Evolutionary conservation across 164 flowering plant genomes (phyloP).

Genomic region (Echeveria elegans): DNA sequence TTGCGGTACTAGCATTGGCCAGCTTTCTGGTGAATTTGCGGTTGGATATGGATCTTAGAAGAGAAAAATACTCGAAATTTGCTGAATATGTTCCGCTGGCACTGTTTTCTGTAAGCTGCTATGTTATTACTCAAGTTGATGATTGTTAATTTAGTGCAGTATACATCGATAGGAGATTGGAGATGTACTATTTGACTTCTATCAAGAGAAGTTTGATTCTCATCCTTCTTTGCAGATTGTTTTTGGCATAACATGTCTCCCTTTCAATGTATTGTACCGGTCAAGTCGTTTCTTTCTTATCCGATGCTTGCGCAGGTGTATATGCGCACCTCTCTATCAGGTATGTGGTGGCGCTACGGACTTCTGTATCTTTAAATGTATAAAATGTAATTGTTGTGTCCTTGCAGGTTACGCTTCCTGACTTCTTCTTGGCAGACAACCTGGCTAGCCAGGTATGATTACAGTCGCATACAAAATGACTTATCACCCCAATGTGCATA

Average conservation of each 20-base stretch:
- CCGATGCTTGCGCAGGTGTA: slow-evolving; percentile 28
- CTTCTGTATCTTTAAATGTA: too few relatives aligned
- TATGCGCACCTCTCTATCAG: slow-evolving; percentile 51
- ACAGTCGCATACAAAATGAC: neutral
- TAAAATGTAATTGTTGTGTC: slow-evolving; percentile 4
- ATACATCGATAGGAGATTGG: neutral
- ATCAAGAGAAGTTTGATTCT: neutral
- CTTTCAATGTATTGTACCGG: slow-evolving; percentile 40
- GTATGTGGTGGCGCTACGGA: too few relatives aligned
- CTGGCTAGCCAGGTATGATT: slow-evolving; percentile 46
- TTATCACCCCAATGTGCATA: too few relatives aligned
- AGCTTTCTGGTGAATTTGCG: slow-evolving; percentile 36
- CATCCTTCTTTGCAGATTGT: slow-evolving; percentile 25
- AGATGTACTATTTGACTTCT: neutral
- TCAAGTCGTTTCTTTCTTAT: slow-evolving; percentile 51
- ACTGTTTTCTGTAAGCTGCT: slow-evolving; percentile 26
- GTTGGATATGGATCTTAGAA: slow-evolving; percentile 25
- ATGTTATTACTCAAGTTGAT: neutral
- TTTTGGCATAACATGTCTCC: slow-evolving; percentile 30
- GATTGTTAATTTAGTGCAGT: neutral
- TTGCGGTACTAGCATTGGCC: slow-evolving; percentile 37
- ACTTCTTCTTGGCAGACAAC: slow-evolving; percentile 51
- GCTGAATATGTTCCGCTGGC: slow-evolving; percentile 39
- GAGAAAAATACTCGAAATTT: slow-evolving; percentile 15
- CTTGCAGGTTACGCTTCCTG: slow-evolving; percentile 42